Conservation (phyloP, 2,329 filamentous ascomycete genomes). For the Fusarium denticulatum region DNA sequence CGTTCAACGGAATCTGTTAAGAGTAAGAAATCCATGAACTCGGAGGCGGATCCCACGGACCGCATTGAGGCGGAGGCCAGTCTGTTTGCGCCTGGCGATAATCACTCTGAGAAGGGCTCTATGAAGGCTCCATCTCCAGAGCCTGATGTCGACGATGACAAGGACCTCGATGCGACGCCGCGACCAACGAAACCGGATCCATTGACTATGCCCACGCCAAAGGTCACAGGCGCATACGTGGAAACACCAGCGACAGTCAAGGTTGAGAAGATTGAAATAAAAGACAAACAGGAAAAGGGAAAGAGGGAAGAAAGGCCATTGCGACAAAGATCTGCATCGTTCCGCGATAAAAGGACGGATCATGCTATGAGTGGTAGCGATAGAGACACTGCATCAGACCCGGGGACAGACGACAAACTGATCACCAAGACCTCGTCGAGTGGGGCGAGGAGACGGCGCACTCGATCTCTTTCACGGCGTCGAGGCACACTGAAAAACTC, state of each 20-base stretch:
- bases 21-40: constrained; percentile 60
- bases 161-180: constrained; percentile 58
- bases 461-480: constrained; percentile 55
- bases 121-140: constrained; percentile 59
- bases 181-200: constrained; percentile 56
- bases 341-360: constrained; percentile 42
- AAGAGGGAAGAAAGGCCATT: constrained; percentile 19
- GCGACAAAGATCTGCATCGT: constrained; percentile 31
- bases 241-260: constrained; percentile 64
- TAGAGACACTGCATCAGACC: constrained; percentile 48
- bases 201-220: constrained; percentile 62
- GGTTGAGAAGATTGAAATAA: constrained; percentile 46
- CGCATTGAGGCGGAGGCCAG: constrained; percentile 66
- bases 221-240: constrained; percentile 64
- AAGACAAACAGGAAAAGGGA: constrained; percentile 30
- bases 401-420: constrained; percentile 43
- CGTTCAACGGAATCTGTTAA: constrained; percentile 58
- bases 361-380: constrained; percentile 33
- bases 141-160: constrained; percentile 47
- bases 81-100: constrained; percentile 65
- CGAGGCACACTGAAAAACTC: constrained; percentile 63
- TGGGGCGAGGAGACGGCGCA: constrained; percentile 43
- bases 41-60: constrained; percentile 64
- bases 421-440: constrained; percentile 36
- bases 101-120: constrained; percentile 66